A percentile compares a stretch with the other conserved stretches of the same genome.
Conservation (phyloP, 208 protist species). For the Angomonas desouzai region DNA sequence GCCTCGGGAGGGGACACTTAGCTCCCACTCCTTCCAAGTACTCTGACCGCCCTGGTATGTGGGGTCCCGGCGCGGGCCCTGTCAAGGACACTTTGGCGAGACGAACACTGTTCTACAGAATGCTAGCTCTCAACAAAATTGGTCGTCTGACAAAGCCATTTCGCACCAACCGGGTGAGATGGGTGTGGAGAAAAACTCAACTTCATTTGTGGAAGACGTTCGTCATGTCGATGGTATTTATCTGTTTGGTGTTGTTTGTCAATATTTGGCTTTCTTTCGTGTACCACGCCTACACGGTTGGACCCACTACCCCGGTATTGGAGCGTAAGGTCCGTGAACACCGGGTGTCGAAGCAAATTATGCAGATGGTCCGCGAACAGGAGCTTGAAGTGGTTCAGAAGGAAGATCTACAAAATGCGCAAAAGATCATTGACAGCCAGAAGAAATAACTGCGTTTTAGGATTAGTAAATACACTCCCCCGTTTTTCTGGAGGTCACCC, state of each 20-base stretch:
- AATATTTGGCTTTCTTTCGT: slow-evolving; percentile 87
- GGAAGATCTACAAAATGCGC: slow-evolving; percentile 55
- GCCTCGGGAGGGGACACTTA: slow-evolving; percentile 77
- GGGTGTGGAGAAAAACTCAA: slow-evolving; percentile 85
- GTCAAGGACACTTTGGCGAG: slow-evolving; percentile 83
- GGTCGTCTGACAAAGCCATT: slow-evolving; percentile 80
- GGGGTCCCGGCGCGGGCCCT: slow-evolving; percentile 71
- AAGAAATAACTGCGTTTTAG: slow-evolving; percentile 20
- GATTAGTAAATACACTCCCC: neutral
- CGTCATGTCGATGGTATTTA: slow-evolving; percentile 84
- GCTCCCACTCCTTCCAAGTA: slow-evolving; percentile 80
- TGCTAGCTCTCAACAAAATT: slow-evolving; percentile 85
- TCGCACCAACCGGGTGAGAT: slow-evolving; percentile 71
- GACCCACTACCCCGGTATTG: slow-evolving; percentile 79
- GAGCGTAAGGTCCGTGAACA: slow-evolving; percentile 89
- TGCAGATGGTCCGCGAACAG: slow-evolving; percentile 88
- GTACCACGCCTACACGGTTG: slow-evolving; percentile 87
- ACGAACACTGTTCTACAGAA: slow-evolving; percentile 80
- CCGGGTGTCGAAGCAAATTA: slow-evolving; percentile 86
- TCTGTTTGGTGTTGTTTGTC: slow-evolving; percentile 67
- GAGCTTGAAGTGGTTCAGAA: slow-evolving; percentile 72
- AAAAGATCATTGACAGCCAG: slow-evolving; percentile 56
- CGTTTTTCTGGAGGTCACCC: too few relatives aligned
- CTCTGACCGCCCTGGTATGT: slow-evolving; percentile 83
- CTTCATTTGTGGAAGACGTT: slow-evolving; percentile 84